These are phyloP conservation scores for Zoysia japonica DNA, from an alignment of 176 grass and related monocot genomes.

Conservation along the genomic window DNA sequence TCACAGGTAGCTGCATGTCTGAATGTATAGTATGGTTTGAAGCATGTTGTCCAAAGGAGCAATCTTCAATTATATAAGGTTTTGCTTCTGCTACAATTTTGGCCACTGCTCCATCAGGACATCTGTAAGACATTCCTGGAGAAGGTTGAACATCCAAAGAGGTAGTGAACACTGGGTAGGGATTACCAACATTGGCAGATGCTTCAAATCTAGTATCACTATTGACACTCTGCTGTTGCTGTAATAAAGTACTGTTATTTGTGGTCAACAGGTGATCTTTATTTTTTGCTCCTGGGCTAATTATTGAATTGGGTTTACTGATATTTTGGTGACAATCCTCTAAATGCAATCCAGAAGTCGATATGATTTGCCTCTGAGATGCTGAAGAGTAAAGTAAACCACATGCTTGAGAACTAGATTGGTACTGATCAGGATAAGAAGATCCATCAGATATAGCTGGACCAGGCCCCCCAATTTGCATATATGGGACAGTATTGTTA, in stretches of 20 bases:
- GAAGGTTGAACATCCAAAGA: conserved; percentile 37
- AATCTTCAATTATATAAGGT: conserved; percentile 4
- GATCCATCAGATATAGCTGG: conserved; percentile 52
- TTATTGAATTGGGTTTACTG: conserved; percentile 30
- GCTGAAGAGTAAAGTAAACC: conserved; percentile 44
- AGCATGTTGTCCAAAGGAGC: conserved; percentile 9
- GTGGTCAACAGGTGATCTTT: conserved; percentile 14
- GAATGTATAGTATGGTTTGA: conserved; percentile 24
- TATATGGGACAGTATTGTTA: conserved; percentile 30
- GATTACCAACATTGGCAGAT: conserved; percentile 25
- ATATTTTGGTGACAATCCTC: conserved; percentile 12
- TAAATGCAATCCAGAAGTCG: conserved; percentile 40
- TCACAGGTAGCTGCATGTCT: conserved; percentile 26
- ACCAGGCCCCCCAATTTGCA: conserved; percentile 21
- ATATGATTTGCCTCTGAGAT: conserved; percentile 34
- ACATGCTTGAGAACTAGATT: conserved; percentile 50
- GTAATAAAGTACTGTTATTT: conserved; percentile 22
- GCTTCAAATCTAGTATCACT: conserved; percentile 41
- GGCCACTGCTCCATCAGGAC: conserved; percentile 25
- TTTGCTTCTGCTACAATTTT: conserved; percentile 8
- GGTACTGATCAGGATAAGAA: conserved; percentile 44
- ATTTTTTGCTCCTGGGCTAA: not conserved
- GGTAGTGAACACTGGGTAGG: conserved; percentile 26
- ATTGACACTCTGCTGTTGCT: conserved; percentile 22
- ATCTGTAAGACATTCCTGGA: conserved; percentile 1